Conservation (phyloP, 176 grass and related monocot genomes). For the Avena atlantica region DNA sequence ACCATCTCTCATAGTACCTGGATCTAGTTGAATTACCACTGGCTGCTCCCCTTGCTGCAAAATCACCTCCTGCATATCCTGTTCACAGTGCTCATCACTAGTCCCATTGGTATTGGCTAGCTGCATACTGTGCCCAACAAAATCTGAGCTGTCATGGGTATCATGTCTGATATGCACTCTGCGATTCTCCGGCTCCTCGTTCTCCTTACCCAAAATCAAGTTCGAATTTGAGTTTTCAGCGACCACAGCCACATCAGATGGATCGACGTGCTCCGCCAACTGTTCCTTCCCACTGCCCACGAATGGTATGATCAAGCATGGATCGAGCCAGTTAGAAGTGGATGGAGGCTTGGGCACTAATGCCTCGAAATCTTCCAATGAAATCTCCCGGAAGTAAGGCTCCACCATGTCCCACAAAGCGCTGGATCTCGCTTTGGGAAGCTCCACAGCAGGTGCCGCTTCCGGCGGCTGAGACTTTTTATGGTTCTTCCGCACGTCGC, state of each 20-base stretch:
- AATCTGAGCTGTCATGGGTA: constrained; percentile 43
- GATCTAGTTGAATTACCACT: constrained; percentile 43
- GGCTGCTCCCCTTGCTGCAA: constrained; percentile 46
- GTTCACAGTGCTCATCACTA: constrained; percentile 35
- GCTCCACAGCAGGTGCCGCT: constrained; percentile 32
- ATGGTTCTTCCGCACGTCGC: constrained; percentile 66
- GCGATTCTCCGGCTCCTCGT: constrained; percentile 22
- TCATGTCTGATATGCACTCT: constrained; percentile 24
- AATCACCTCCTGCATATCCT: constrained; percentile 54
- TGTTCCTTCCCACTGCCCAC: constrained; percentile 41
- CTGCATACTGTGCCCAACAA: constrained; percentile 31
- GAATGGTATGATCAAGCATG: constrained; percentile 64
- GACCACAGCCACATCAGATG: constrained; percentile 22
- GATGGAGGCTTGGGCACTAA: constrained; percentile 44
- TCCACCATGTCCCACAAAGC: constrained; percentile 75
- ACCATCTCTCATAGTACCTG: constrained; percentile 11
- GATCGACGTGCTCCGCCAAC: constrained; percentile 4
- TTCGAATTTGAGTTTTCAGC: constrained; percentile 19
- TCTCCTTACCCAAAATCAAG: constrained; percentile 28
- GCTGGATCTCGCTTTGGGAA: constrained; percentile 47
- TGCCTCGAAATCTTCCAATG: constrained; percentile 58
- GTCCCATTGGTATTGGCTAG: constrained; percentile 2
- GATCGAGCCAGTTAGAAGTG: constrained; percentile 44
- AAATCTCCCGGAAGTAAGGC: constrained; percentile 72
- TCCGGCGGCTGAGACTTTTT: constrained; percentile 57